phyloP scores from a whole-genome alignment of 2,329 filamentous ascomycete genomes.

The Acrocalymma vagum region DNA sequence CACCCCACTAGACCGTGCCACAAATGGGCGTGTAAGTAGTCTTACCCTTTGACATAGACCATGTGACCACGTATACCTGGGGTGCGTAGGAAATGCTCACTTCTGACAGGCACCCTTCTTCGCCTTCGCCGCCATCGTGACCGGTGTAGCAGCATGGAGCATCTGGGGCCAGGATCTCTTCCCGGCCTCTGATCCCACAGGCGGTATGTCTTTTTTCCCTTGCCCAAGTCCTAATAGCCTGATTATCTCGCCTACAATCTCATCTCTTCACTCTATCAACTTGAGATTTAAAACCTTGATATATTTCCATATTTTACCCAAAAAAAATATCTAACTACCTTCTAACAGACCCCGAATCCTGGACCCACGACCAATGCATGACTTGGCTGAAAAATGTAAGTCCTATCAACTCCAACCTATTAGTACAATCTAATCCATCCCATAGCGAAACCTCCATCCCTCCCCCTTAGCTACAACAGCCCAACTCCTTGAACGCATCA shows the following conservation, averaged over 20 bases:
- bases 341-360: slow-evolving; percentile 67
- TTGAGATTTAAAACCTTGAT: too few species aligned
- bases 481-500: slow-evolving; percentile 73
- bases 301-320: too few species aligned
- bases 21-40: slow-evolving; percentile 52
- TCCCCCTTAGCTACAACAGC: slow-evolving; percentile 66
- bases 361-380: slow-evolving; percentile 82
- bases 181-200: slow-evolving; percentile 80
- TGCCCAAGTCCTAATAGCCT: neutral
- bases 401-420: slow-evolving; percentile 19
- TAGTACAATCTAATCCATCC: slow-evolving; percentile 4
- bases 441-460: slow-evolving; percentile 70
- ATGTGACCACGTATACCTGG: slow-evolving; percentile 31
- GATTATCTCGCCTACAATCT: too few species aligned
- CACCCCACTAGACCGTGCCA: slow-evolving; percentile 58
- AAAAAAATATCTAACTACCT: slow-evolving; percentile 5
- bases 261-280: too few species aligned
- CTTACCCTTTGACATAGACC: slow-evolving; percentile 15
- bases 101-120: slow-evolving; percentile 43
- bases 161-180: slow-evolving; percentile 91
- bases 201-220: slow-evolving; percentile 61
- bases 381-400: slow-evolving; percentile 83
- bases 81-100: slow-evolving; percentile 15
- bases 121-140: slow-evolving; percentile 79
- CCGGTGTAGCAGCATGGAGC: slow-evolving; percentile 80